A percentile compares a stretch with the other conserved stretches of the same genome.
phyloP scores from a whole-genome alignment of 371 early-diverging fungal species.

The Zopfochytrium polystomum region DNA sequence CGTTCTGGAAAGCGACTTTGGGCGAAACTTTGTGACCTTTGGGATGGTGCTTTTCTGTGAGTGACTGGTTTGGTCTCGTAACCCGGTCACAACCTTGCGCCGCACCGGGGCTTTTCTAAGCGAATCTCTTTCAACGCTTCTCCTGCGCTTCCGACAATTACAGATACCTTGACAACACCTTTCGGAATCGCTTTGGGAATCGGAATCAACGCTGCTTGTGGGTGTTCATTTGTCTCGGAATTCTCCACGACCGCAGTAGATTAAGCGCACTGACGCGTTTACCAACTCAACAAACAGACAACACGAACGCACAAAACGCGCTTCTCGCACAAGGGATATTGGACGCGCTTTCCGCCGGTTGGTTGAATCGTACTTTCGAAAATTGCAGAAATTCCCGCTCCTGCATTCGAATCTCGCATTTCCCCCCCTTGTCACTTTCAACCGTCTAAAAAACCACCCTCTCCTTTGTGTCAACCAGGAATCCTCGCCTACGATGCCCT shows the following conservation, averaged over 20 bases:
- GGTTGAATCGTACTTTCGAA: too few relatives aligned
- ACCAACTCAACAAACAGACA: conserved; percentile 57
- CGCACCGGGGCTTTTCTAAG: too few relatives aligned
- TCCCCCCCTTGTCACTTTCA: too few relatives aligned
- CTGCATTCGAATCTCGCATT: too few relatives aligned
- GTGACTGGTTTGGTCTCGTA: background rate
- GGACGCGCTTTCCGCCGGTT: conserved; percentile 71
- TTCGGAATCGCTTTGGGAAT: conserved; percentile 76
- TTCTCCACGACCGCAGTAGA: too few relatives aligned
- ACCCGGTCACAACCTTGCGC: too few relatives aligned
- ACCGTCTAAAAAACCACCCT: too few relatives aligned
- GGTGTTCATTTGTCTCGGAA: conserved; percentile 28
- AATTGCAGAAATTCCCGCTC: too few relatives aligned
- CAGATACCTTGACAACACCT: conserved; percentile 67
- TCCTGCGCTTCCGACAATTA: too few relatives aligned
- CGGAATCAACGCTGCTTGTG: conserved; percentile 38
- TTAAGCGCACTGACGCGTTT: too few relatives aligned
- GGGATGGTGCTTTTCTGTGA: conserved; percentile 52
- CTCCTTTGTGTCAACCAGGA: too few relatives aligned
- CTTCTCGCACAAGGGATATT: conserved; percentile 67
- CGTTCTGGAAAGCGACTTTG: conserved; percentile 54
- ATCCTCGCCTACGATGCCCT: conserved; percentile 74
- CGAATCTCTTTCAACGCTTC: too few relatives aligned
- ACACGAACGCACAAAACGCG: conserved; percentile 51
- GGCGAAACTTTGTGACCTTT: background rate